Percentiles rank a stretch among this genome's conserved stretches.
phyloP scores from a whole-genome alignment of 805 yeast genomes.

The Naumovozyma baii region DNA sequence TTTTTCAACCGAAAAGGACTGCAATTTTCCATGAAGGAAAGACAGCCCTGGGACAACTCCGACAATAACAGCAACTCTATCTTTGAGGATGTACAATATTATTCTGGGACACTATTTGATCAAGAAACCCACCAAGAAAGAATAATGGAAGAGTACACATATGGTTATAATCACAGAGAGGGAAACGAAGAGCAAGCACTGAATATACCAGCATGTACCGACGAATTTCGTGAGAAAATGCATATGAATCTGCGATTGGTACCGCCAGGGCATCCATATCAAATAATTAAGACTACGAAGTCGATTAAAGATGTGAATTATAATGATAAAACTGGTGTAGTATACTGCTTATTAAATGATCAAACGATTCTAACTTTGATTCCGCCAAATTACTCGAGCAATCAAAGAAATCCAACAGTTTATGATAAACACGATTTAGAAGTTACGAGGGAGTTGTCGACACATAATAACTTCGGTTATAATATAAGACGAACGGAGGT shows the following conservation, averaged over 20 bases:
- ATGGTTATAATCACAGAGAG: no score
- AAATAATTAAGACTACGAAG: slow-evolving; percentile 7
- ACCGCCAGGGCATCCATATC: slow-evolving; percentile 5
- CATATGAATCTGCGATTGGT: background rate
- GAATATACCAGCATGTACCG: no score
- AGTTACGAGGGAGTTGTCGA: background rate
- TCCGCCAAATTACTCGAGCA: background rate
- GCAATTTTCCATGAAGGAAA: no score
- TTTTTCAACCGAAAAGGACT: slow-evolving; percentile 3
- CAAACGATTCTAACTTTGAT: background rate
- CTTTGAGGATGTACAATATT: background rate
- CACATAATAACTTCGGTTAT: background rate
- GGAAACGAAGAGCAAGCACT: no score
- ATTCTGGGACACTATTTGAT: background rate
- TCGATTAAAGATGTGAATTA: slow-evolving; percentile 7
- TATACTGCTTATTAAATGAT: background rate
- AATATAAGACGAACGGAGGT: background rate
- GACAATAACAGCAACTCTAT: background rate
- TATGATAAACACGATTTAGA: no score
- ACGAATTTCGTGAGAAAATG: no score
- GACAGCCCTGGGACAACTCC: no score
- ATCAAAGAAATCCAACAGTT: no score
- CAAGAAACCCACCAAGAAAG: background rate
- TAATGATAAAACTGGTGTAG: slow-evolving; percentile 3
- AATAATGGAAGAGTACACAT: background rate